Evolutionary conservation across 495 filamentous ascomycete species (phyloP), one percentile per base, ranked within the genome.

Genomic region (Cryomyces antarcticus): DNA sequence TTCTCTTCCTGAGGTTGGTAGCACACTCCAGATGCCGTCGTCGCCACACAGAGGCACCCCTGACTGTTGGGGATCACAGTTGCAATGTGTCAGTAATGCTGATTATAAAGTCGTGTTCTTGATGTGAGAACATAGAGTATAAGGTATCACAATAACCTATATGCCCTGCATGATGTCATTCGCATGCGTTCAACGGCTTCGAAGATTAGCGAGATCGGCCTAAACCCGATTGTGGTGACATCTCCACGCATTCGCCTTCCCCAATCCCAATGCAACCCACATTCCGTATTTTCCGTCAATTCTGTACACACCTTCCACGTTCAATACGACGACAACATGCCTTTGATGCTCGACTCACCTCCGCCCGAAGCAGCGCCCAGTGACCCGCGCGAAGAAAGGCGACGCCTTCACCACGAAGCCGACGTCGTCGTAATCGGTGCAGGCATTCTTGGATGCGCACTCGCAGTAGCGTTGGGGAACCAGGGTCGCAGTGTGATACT

Each of bases 401-500:
- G 58, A 5, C 46, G 48, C 10, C 31, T 46, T 10, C 55, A 64
- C 50, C 61, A 64, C 48, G 60, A 64, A 38, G 60, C 56, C 35
- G 89, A 97, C 51, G 72, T 94, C 31, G 76, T 93, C 29, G 77
- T 97, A 38, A 76, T 96, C 17, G 89, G 89, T 48, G 89, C 83
- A 0, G 89, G 89, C 41, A 68, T 96, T 43, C 68, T 93, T 36
- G 89, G 89, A 13, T 92, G 83, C 57, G 83, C 89, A 5, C 63
- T 86, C n/a, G 76, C 92, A 5, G 72, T 80, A 38, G 78, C 86
- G 29, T 71, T 88, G 33, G 77, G 76, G 9, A 72, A 72, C 38
- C 92, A 96, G 59, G 86, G 86, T 9, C 76, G 89, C 31, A 88
- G 78, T 55, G 86, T 97, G 11, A 70, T 93, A n/a, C 64, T 97